Evolutionary conservation across 2,329 filamentous ascomycete genomes (phyloP), one percentile per base, ranked within the genome.

Genomic region (Aspergillus thermomutatus): DNA sequence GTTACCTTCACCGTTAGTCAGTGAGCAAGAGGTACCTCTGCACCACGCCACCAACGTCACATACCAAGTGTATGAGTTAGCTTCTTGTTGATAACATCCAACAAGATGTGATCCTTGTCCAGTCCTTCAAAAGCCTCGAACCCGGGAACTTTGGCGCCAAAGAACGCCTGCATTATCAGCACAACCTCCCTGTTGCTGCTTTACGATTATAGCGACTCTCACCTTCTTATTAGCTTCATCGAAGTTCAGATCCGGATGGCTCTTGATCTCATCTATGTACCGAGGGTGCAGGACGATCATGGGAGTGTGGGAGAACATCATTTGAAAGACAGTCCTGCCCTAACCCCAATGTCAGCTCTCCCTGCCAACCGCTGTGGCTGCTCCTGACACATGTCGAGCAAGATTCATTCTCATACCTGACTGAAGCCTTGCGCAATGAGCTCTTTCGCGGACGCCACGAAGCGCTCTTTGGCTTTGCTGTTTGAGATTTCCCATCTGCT

Each of bases 261-360:
- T 69, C 53, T 72, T 72, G 57, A 73, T 59, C 56, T 73, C 70
- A 52, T 72, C 60, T 9, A 72, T 57, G 51, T 66, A 70, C 23
- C 60, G 64, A 3, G 66, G 69, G 34, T 72, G 68, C 52, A 73
- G 55, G 45, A 73, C 57, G 25, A 73, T 64, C 28, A 70, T 57
- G 6, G 65, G 64, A 10, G 52, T 50, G 8, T 58, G 56, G 3
- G 58, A 34, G 26, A 59, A 64, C 57, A 71, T 69, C 23, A 69
- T 49, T 43, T 72, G 70, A 45, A 72, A 72, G 8, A 62, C 58
- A 53, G 53, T 59, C 25, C 17, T 53, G 6, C 66, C 67, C 68
- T 72, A 27, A 19, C 50, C 7, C 34, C 14, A 6, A 28, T 31
- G 23, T 52, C 37, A 49, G 37, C 28, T 27, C 28, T 27, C 25